Evolutionary conservation across 2,329 filamentous ascomycete species (phyloP), one percentile per base, ranked within the genome.

Genomic region (Neobulgaria alba): DNA sequence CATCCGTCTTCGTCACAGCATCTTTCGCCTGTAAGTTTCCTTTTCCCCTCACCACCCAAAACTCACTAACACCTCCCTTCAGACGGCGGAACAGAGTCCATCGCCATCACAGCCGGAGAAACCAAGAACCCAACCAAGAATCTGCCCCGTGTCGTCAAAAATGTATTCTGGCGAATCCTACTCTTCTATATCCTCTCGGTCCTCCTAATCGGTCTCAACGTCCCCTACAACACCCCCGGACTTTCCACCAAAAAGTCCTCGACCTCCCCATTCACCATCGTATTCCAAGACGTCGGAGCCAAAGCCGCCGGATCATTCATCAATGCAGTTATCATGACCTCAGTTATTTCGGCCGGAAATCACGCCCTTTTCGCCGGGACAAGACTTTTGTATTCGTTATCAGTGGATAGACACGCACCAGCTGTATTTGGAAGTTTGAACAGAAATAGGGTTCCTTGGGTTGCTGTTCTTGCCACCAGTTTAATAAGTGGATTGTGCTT

Each of bases 51-150:
- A 12, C 14, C 19, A n/a, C 14, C 10, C 18, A 39, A 2, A 1
- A 10, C 19, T 5, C 12, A 34, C 16, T 26, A 12, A 39, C 45
- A 12, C 46, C 41, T 10, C 14, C 23, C 12, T 21, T 20, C 18
- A 67, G 66, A 68, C 43, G 71, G 72, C 23, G 78, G 77, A 38
- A 79, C 75, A 2, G 77, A 81, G 57, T 75, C 71, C 23, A 79
- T 82, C 36, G 77, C 75, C 37, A 77, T 82, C 42, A 80, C 78
- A 0, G 77, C 77, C 1, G 77, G 77, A 32, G 78, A 82, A 57
- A 81, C 78, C 2, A 75, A 72, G 49, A 68, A 81, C 49, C 78
- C 79, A 0, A 67, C 72, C 14, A 69, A 68, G 47, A 79, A 69
- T 41, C 62, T 82, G 23, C 79, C 79, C 1, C 68, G 69, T 3